These are phyloP conservation scores for Ballota nigra DNA, from an alignment of 257 asterid species.

Conservation along the genomic window DNA sequence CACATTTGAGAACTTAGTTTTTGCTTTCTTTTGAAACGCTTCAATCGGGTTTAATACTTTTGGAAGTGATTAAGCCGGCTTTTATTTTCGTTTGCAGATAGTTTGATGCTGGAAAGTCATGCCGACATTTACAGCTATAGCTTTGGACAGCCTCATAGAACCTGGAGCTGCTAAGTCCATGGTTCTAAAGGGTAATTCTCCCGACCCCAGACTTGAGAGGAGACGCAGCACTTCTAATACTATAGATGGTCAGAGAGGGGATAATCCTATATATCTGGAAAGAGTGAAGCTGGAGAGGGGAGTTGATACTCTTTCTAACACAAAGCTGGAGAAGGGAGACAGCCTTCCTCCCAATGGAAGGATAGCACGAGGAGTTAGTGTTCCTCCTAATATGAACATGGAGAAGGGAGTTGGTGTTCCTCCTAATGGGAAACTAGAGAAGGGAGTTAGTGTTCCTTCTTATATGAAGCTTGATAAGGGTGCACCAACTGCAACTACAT, in stretches of 20 bases:
- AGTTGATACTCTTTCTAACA: constrained; percentile 29
- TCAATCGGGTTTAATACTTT: constrained; percentile 3
- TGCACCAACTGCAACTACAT: constrained; percentile 24
- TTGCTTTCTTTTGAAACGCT: constrained; percentile 3
- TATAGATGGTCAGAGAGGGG: constrained; percentile 24
- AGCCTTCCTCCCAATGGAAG: constrained; percentile 29
- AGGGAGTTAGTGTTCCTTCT: constrained; percentile 6
- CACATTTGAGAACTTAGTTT: background rate
- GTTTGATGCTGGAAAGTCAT: constrained; percentile 57
- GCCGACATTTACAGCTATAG: constrained; percentile 81
- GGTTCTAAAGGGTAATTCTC: constrained; percentile 31
- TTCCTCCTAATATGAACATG: constrained; percentile 30
- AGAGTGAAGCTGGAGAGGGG: constrained; percentile 50
- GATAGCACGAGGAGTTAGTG: constrained; percentile 41
- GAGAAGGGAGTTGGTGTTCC: constrained; percentile 43
- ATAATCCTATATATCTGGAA: constrained; percentile 40
- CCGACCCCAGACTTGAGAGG: constrained; percentile 44
- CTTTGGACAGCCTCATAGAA: constrained; percentile 81
- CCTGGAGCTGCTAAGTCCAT: constrained; percentile 53
- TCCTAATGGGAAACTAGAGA: constrained; percentile 2
- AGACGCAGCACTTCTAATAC: constrained; percentile 41
- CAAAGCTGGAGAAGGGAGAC: constrained; percentile 39
- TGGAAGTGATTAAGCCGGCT: constrained; percentile 1
- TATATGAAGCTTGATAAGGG: constrained; percentile 29
- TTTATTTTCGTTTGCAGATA: constrained; percentile 37